Evolutionary conservation across 2,329 filamentous ascomycete species (phyloP), one percentile per base, ranked within the genome.

Genomic region (Aspergillus piperis): DNA sequence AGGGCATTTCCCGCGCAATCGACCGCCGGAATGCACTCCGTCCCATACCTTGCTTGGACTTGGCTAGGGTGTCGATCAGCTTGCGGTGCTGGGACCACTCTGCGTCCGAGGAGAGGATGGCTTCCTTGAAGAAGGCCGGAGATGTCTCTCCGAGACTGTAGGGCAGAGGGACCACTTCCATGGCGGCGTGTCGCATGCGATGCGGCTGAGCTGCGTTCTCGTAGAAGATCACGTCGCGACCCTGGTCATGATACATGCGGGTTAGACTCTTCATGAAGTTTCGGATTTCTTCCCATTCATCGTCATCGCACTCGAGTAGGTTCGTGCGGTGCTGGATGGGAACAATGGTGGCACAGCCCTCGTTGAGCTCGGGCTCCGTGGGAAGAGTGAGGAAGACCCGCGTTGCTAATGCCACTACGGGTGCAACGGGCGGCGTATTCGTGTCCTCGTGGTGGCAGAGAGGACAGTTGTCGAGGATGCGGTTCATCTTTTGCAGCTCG

Each of bases 181-280:
- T 87, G 6, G 92, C 89, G 0, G 95, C 95, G 76, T 99, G 95
- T 61, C 86, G 83, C 67, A 90, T 90, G 17, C 90, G 84, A 3
- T 90, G 85, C 1, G 92, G 92, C 13, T 87, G 82, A 0, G 92
- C 93, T 2, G 95, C 95, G 73, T 99, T 98, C 73, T 99, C 95
- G 81, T 99, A 99, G 79, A 99, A 99, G 64, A 99, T 81, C 8
- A 98, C 93, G 69, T 95, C 91, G 54, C 91, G 90, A 10, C 93
- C 92, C 75, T 96, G 92, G 47, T 93, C 90, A 78, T 96, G 92
- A 77, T 98, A 99, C 86, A 97, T 90, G 48, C 94, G 88, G 4
- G 90, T 97, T 19, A 99, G 83, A 60, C 87, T 90, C 80, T 99
- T 99, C 94, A 98, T 98, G 73, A 99, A 99, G 75, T 99, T 99